A percentile compares a stretch with the other conserved stretches of the same genome.
Conservation (phyloP, 352 stramenopile species). For the Albugo candida region DNA sequence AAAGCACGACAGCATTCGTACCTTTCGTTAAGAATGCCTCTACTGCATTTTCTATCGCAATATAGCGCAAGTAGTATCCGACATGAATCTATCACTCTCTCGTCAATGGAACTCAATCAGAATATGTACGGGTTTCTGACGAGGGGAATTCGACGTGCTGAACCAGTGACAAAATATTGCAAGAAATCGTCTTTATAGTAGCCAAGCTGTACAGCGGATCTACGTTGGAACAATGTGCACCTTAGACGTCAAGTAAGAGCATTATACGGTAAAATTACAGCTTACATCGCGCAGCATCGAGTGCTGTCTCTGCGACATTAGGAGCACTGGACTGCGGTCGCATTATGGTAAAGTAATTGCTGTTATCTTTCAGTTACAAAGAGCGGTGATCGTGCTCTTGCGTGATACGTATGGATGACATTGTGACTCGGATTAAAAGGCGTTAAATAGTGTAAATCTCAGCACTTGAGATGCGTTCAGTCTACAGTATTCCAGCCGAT, state of each 20-base stretch:
- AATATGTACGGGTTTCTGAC: constrained; percentile 8
- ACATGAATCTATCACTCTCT: constrained; percentile 33
- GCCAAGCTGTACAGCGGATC: constrained; percentile 29
- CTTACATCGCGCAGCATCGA: constrained; percentile 60
- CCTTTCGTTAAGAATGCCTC: constrained; percentile 22
- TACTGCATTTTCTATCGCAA: constrained; percentile 30
- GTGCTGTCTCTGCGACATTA: constrained; percentile 57
- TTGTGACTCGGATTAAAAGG: no score
- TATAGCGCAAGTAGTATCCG: constrained; percentile 51
- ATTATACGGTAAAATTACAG: constrained; percentile 16
- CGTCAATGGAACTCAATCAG: not conserved
- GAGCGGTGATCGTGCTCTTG: no score
- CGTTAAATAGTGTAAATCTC: no score
- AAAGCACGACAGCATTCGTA: no score
- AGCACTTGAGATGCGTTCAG: no score
- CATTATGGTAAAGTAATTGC: no score
- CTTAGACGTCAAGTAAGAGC: not conserved
- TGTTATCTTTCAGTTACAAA: no score
- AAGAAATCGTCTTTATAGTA: constrained; percentile 50
- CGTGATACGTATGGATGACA: no score
- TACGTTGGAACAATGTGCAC: constrained; percentile 5
- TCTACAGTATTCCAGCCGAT: no score
- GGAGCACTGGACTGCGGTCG: no score
- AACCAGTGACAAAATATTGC: constrained; percentile 32
- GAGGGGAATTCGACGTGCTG: constrained; percentile 40